Evolutionary conservation across 345 rosid species (phyloP), one percentile per base, ranked within the genome.

Genomic region (Hibiscus tridactylites): DNA sequence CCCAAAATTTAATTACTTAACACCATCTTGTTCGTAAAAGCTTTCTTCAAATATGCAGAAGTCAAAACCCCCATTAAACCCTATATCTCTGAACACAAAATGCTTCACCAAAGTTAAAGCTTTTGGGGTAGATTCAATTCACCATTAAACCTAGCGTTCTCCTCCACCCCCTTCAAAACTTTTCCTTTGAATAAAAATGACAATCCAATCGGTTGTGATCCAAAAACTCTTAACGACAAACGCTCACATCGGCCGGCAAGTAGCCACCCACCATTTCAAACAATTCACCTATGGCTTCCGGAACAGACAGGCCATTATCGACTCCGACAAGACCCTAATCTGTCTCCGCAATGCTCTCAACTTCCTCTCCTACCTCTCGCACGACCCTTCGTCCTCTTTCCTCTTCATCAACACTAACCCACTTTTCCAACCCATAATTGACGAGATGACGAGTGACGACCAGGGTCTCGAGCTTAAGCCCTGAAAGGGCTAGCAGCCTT

Each of bases 401-500:
- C 79, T 89, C 77, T 95, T 95, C 78, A 90, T 95, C 80, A 92
- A 92, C 80, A 92, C 99, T 3, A 95, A 95, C 64, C 99, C 98
- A 0, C 87, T 89, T 31, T 88, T 82, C 78, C 97, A 95, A 77
- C 96, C 89, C 60, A 90, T 95, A 42, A 79, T 92, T 12, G 88
- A 90, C 77, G 96, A 85, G 26, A 90, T 91, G 83, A 87, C 99
- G 2, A 79, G 79, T n/a, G n/a, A n/a, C n/a, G n/a, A n/a, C n/a
- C 46, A 82, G 79, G 77, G 92, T 92, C 80, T 90, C 91, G 15
- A 79, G 80, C 6, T 87, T 85, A 72, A 89, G 81, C 39, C 97
- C 90, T 44, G 83, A 85, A 74, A 85, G 86, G 47, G 79, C 83
- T 39, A 78, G 79, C 71, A 77, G 77, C 17, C 81, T 92, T 28